Conservation (phyloP, 352 stramenopile genomes). For the Phytophthora vignae region DNA sequence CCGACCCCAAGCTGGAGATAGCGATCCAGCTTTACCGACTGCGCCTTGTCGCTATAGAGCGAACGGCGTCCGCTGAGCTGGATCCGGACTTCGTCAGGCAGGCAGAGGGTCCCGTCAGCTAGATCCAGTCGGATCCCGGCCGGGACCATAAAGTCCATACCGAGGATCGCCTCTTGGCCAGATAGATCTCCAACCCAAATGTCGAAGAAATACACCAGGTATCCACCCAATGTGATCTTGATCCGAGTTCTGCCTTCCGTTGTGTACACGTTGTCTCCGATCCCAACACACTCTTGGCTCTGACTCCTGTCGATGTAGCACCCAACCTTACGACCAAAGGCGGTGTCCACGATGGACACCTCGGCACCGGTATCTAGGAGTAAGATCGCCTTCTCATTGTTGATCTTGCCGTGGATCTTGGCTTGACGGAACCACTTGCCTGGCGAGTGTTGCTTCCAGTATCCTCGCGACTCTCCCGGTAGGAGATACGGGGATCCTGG, state of each 20-base stretch:
- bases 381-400: background rate
- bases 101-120: background rate
- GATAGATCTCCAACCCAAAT: background rate
- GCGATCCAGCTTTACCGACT: background rate
- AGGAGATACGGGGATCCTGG: background rate
- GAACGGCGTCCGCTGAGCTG: conserved; percentile 1
- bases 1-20: background rate
- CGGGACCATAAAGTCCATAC: conserved; percentile 19
- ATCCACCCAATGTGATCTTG: background rate
- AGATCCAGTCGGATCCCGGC: conserved; percentile 19
- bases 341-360: background rate
- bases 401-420: background rate
- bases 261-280: background rate
- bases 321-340: background rate
- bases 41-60: background rate
- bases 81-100: conserved; percentile 17
- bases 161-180: background rate
- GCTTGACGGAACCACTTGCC: background rate
- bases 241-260: background rate
- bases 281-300: background rate
- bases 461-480: background rate
- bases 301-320: background rate
- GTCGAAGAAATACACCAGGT: background rate
- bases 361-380: background rate
- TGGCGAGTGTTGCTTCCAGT: conserved; percentile 5